Conservation (phyloP, 148 eudicot genomes). For the Rhododendron kiyosumense region DNA sequence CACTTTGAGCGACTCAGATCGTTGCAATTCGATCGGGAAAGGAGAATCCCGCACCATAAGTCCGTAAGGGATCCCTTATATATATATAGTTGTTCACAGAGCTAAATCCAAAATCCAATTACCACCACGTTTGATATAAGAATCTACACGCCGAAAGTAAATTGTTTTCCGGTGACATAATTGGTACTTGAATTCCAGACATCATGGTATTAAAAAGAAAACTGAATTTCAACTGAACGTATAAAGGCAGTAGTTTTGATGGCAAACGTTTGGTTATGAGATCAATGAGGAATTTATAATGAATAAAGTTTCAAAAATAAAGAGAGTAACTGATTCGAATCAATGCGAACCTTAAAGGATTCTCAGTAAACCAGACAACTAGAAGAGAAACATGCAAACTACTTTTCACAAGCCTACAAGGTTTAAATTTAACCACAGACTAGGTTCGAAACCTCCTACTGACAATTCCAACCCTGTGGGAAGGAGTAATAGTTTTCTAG, state of each 20-base stretch:
- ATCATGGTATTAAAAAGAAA: background rate
- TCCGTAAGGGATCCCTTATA: too few species aligned
- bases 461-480: background rate
- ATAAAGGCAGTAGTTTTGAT: background rate
- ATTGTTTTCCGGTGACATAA: background rate
- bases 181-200: background rate
- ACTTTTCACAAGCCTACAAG: background rate
- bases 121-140: background rate
- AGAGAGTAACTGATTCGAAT: background rate
- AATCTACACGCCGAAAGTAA: background rate
- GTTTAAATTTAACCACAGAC: background rate
- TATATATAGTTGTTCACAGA: too few species aligned
- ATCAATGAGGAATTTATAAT: background rate
- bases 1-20: too few species aligned
- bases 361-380: background rate
- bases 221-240: background rate
- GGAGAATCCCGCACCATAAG: too few species aligned
- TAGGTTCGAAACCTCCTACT: background rate
- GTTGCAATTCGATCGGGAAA: too few species aligned
- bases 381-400: background rate
- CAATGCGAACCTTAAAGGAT: background rate
- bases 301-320: background rate
- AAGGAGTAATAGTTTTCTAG: background rate
- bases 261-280: background rate
- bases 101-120: too few species aligned